These are phyloP conservation scores for Pythium insidiosum DNA, from an alignment of 352 stramenopile species.

Conservation along the genomic window DNA sequence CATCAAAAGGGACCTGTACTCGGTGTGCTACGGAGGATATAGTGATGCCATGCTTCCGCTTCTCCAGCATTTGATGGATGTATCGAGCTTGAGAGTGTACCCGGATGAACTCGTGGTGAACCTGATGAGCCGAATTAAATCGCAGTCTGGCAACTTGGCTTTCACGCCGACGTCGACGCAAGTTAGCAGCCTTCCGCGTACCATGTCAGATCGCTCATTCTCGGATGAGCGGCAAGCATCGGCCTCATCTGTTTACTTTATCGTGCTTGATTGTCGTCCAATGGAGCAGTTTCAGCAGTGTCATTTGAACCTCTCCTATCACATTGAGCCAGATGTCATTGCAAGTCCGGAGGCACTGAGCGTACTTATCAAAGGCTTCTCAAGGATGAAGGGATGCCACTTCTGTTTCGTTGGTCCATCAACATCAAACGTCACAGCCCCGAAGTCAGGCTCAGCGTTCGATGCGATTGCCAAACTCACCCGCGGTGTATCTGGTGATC, in stretches of 20 bases:
- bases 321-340: conserved; percentile 78
- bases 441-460: conserved; percentile 18
- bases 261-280: conserved; percentile 77
- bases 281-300: conserved; percentile 69
- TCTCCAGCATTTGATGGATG: conserved; percentile 54
- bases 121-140: conserved; percentile 54
- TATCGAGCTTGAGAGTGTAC: conserved; percentile 79
- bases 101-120: conserved; percentile 76
- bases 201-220: conserved; percentile 18
- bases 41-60: conserved; percentile 58
- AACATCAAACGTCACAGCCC: not conserved
- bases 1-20: conserved; percentile 75
- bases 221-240: conserved; percentile 26
- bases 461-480: conserved; percentile 49
- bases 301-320: conserved; percentile 79
- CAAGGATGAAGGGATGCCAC: conserved; percentile 83
- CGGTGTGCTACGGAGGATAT: conserved; percentile 75
- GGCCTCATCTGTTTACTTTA: conserved; percentile 51
- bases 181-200: conserved; percentile 1
- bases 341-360: conserved; percentile 59
- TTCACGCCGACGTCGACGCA: conserved; percentile 3
- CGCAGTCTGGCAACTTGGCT: no score
- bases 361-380: conserved; percentile 73
- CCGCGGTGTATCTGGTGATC: conserved; percentile 54
- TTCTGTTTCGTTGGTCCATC: conserved; percentile 83